Conservation (phyloP, 306 rosid genomes). For the Rosa multiflora region DNA sequence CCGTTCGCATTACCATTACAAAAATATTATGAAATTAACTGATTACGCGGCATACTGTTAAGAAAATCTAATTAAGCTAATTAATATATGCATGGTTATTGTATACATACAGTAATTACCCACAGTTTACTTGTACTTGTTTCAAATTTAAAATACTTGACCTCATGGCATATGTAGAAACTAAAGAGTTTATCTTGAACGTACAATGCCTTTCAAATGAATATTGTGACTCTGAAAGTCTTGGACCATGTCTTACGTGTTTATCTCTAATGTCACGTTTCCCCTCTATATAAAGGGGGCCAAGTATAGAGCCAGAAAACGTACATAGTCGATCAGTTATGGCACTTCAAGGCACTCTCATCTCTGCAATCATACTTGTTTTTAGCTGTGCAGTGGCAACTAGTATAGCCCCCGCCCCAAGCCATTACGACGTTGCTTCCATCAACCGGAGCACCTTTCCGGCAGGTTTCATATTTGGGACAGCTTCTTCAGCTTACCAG, state of each 20-base stretch:
- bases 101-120: background rate
- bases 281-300: background rate
- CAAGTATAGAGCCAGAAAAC: background rate
- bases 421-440: slow-evolving; percentile 13
- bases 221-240: background rate
- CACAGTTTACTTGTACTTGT: background rate
- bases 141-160: too few species aligned
- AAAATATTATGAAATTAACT: background rate
- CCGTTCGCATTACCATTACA: background rate
- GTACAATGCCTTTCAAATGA: background rate
- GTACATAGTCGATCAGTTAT: background rate
- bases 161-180: background rate
- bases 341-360: slow-evolving; percentile 15
- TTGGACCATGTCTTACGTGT: background rate
- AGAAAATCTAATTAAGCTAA: background rate
- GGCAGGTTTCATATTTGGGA: slow-evolving; percentile 14
- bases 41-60: background rate
- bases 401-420: background rate
- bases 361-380: slow-evolving; percentile 8
- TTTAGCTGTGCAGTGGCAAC: background rate
- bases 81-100: background rate
- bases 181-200: background rate
- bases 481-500: slow-evolving; percentile 24
- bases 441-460: slow-evolving; percentile 51
- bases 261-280: background rate